Percentiles rank a stretch among this genome's conserved stretches.
phyloP scores from a whole-genome alignment of 83 land plant genomes.

The Picea engelmannii region DNA sequence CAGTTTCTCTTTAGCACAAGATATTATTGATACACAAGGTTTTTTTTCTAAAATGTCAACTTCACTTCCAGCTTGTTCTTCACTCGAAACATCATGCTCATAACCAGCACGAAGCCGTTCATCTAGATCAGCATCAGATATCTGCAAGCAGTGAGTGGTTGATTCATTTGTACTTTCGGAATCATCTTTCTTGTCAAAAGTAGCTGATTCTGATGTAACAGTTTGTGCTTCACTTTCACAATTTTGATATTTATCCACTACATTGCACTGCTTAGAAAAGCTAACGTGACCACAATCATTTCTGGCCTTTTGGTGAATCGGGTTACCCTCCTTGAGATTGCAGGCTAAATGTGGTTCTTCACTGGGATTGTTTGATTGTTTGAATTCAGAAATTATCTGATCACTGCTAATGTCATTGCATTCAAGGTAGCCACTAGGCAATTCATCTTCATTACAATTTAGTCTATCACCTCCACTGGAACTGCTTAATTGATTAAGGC shows the following conservation, averaged over 20 bases:
- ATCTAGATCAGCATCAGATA: neutral
- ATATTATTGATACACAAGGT: neutral
- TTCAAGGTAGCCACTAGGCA: neutral
- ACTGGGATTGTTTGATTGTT: neutral
- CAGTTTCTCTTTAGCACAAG: neutral
- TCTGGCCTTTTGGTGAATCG: neutral
- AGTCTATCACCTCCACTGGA: neutral
- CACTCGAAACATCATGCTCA: neutral
- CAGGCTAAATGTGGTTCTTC: neutral
- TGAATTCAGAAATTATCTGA: neutral
- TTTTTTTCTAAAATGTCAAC: slow-evolving; percentile 4
- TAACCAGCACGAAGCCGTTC: neutral
- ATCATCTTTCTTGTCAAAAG: neutral
- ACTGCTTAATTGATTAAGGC: neutral
- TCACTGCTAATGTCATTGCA: neutral
- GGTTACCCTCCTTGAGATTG: slow-evolving; percentile 1
- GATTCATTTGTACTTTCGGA: neutral
- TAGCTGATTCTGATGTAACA: neutral
- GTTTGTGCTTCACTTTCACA: slow-evolving; percentile 6
- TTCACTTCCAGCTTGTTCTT: neutral
- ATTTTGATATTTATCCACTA: neutral
- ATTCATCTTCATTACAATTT: slow-evolving; percentile 9
- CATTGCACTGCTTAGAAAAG: no score
- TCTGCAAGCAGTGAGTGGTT: neutral
- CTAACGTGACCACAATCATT: no score